phyloP scores from a whole-genome alignment of 163 green algal species.

The Coccomyxa subellipsoidea region DNA sequence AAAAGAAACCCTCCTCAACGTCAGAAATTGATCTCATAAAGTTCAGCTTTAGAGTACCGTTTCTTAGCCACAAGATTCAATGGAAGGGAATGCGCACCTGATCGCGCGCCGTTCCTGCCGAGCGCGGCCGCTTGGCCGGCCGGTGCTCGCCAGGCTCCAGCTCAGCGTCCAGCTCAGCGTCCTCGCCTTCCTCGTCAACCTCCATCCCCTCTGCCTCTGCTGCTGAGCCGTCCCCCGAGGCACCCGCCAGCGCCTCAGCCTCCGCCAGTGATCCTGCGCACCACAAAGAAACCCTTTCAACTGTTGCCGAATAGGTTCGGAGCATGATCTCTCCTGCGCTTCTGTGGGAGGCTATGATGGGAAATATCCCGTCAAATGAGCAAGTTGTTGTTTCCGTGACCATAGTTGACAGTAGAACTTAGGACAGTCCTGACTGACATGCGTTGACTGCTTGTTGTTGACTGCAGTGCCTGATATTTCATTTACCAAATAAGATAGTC shows the following conservation, averaged over 20 bases:
- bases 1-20: not conserved
- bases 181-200: not conserved
- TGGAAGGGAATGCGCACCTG: not conserved
- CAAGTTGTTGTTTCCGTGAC: no score
- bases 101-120: not conserved
- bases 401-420: no score
- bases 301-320: no score
- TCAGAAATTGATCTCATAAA: not conserved
- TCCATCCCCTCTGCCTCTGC: not conserved
- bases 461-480: not conserved
- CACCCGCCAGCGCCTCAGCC: not conserved
- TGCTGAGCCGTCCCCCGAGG: not conserved
- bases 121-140: not conserved
- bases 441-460: no score
- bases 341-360: no score
- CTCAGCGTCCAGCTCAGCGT: not conserved
- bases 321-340: no score
- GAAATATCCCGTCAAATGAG: no score
- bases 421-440: no score
- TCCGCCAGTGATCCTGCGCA: not conserved
- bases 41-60: not conserved
- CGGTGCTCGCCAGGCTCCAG: conserved; percentile 1
- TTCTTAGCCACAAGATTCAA: not conserved
- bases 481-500: not conserved
- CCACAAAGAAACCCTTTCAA: no score